phyloP scores from a whole-genome alignment of 2,329 filamentous ascomycete species.

The Phaeophleospora eucalypticola region DNA sequence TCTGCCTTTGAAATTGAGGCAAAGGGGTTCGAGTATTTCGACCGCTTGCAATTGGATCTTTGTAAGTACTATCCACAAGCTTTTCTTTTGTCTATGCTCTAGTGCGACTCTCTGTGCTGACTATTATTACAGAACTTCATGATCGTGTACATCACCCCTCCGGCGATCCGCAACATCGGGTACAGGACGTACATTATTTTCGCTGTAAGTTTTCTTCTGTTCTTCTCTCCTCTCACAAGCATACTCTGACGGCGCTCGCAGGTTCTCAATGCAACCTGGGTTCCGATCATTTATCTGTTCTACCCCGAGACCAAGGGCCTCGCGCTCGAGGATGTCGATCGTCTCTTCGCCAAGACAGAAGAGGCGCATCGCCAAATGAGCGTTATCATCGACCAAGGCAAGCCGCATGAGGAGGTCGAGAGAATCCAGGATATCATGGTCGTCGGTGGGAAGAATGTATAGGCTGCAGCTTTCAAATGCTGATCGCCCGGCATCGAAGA shows the following conservation, averaged over 20 bases:
- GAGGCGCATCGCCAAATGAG: slow-evolving; percentile 22
- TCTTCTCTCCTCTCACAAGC: not conserved
- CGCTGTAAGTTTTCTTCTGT: slow-evolving; percentile 18
- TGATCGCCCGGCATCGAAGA: no score
- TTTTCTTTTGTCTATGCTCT: not conserved
- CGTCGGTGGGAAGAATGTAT: not conserved
- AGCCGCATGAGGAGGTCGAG: not conserved
- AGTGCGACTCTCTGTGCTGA: not conserved
- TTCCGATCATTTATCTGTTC: slow-evolving; percentile 58
- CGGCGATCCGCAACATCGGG: slow-evolving; percentile 54
- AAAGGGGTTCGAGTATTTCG: slow-evolving; percentile 31
- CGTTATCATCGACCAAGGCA: slow-evolving; percentile 4
- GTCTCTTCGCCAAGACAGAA: slow-evolving; percentile 50
- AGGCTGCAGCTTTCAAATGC: not conserved
- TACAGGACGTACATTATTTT: slow-evolving; percentile 53
- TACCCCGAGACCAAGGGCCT: slow-evolving; percentile 56
- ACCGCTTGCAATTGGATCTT: slow-evolving; percentile 32
- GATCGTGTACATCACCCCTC: slow-evolving; percentile 63
- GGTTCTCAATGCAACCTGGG: slow-evolving; percentile 25
- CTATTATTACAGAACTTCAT: slow-evolving; percentile 50
- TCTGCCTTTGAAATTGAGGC: slow-evolving; percentile 41
- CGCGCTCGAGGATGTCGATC: slow-evolving; percentile 64
- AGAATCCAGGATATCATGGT: not conserved
- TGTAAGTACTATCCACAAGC: slow-evolving; percentile 5
- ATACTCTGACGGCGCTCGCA: slow-evolving; percentile 1